Evolutionary conservation across 306 rosid genomes (phyloP), one percentile per base, ranked within the genome.

Genomic region (Abrus precatorius): DNA sequence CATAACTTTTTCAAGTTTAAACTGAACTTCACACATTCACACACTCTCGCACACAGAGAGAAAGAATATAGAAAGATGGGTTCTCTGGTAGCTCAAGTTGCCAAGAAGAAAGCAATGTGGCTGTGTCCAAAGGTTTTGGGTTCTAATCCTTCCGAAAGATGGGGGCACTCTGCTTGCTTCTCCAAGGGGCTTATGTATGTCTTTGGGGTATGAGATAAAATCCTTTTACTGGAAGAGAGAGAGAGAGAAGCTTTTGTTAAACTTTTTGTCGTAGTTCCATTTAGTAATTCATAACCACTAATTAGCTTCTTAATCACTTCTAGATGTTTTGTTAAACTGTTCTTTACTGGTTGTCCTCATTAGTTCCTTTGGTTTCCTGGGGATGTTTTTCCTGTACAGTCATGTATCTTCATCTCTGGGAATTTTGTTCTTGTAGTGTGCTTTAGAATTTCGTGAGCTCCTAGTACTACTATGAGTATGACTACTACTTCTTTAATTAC

Each of bases 131-230:
- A 89, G 80, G 91, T 86, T 63, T 52, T 84, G 88, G 97, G 92
- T 40, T 90, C 85, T 52, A 85, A 83, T 65, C 98, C 95, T 84
- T 85, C 95, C 69, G 95, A 91, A 70, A 82, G 98, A 93, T 93
- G 98, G 98, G 98, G 98, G 54, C 98, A 93, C 87, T 88, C 98
- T 70, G 92, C 97, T 84, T 91, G 97, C 75, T 88, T 53, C 79
- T 85, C 88, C 79, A 84, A 63, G 11, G 95, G 98, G 50, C 74
- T 78, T 66, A 85, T 91, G 79, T 91, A 88, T 81, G 84, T 93
- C 70, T 93, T 87, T 85, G 98, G 98, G 97, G 98, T 93, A 93
- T 77, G 93, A 36, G 3, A 20, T 61, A 66, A 34, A 61, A 64
- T 34, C 64, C 75, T 82, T 57, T 71, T 69, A 14, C n/a, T 50